phyloP scores from a whole-genome alignment of 164 flowering plant genomes.

The Malania oleifera region DNA sequence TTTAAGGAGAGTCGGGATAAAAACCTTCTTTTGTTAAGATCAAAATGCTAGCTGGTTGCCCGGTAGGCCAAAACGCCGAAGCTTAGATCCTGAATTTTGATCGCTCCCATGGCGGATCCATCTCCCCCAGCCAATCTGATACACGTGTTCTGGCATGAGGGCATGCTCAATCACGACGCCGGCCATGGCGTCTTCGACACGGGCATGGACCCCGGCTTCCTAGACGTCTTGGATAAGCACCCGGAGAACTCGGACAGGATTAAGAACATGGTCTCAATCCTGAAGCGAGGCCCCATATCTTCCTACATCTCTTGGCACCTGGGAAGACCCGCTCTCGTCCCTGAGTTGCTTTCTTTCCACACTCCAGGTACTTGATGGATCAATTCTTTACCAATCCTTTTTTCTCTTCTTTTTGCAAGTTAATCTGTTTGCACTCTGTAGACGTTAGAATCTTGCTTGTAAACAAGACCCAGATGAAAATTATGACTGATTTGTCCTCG shows the following conservation, averaged over 20 bases:
- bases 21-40: no score
- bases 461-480: no score
- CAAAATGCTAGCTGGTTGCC: no score
- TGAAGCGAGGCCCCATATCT: constrained; percentile 71
- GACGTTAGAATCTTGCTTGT: no score
- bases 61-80: no score
- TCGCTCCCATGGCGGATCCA: constrained; percentile 13
- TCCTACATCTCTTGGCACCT: constrained; percentile 68
- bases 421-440: no score
- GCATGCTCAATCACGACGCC: constrained; percentile 74
- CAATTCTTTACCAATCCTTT: no score
- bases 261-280: constrained; percentile 83
- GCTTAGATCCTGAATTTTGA: not conserved
- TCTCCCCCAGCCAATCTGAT: constrained; percentile 17
- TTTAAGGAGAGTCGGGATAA: no score
- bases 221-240: constrained; percentile 79
- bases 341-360: constrained; percentile 74
- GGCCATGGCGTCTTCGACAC: constrained; percentile 82
- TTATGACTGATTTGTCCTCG: no score
- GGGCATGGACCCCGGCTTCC: constrained; percentile 68
- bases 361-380: constrained; percentile 44
- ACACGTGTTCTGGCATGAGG: constrained; percentile 80
- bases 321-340: constrained; percentile 58
- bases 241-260: constrained; percentile 82
- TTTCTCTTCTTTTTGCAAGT: no score